These are phyloP conservation scores for Chamaecyparis obtusa DNA, from an alignment of 75 land plant genomes.

Conservation along the genomic window DNA sequence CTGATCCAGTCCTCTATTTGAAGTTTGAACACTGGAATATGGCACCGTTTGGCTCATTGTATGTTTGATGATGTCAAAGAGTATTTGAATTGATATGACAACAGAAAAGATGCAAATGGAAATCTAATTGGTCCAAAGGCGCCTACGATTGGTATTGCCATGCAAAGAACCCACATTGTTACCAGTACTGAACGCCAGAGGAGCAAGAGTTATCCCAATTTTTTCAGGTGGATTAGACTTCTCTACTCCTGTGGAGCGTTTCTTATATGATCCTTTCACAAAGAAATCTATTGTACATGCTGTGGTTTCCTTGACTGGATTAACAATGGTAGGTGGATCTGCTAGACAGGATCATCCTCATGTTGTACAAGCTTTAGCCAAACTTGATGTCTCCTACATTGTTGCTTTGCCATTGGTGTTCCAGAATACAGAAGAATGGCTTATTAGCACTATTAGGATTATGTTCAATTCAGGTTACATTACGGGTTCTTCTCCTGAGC, in stretches of 20 bases:
- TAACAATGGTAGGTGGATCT: constrained; percentile 97
- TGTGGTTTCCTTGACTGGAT: constrained; percentile 91
- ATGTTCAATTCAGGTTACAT: constrained; percentile 58
- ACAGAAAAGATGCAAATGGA: constrained; percentile 73
- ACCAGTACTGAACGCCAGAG: constrained; percentile 94
- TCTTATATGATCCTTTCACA: constrained; percentile 77
- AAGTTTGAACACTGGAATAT: constrained; percentile 94
- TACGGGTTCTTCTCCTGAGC: too few relatives aligned
- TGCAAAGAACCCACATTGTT: constrained; percentile 97
- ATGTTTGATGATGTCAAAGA: constrained; percentile 99
- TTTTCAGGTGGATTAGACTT: constrained; percentile 98
- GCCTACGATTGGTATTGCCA: constrained; percentile 78
- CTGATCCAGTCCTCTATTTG: constrained; percentile 88
- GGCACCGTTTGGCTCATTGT: constrained; percentile 97
- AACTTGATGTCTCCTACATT: constrained; percentile 95
- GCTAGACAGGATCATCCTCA: constrained; percentile 97
- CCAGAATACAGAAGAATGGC: constrained; percentile 99
- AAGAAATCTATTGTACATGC: constrained; percentile 85
- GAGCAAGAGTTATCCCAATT: constrained; percentile 95
- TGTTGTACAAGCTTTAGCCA: constrained; percentile 83
- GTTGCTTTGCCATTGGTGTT: constrained; percentile 97
- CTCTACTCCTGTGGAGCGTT: constrained; percentile 87
- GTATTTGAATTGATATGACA: constrained; percentile 98
- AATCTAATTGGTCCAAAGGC: constrained; percentile 64
- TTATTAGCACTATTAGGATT: constrained; percentile 87